Base-by-base conservation (phyloP, 495 filamentous ascomycete genomes). In the Penicillium odoratum region DNA sequence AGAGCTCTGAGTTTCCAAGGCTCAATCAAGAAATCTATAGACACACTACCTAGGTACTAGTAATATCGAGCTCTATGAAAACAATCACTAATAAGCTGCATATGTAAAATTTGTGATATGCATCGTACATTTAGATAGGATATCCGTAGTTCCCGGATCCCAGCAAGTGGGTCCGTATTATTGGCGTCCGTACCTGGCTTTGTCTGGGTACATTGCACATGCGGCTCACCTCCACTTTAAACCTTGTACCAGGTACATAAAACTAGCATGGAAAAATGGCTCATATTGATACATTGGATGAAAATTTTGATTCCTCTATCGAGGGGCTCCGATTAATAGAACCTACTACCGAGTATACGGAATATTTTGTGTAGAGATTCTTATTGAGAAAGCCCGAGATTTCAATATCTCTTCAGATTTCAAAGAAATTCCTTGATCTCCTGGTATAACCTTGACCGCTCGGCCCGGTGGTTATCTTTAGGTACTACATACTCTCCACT, bases 151-250 rank as follows among this genome's bases (percentile, higher is more conserved):
- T 51, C 48, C 46, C 42, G 51, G 46, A 28, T 15, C 29, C 30
- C 48, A 57, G 44, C 38, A 59, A 64, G 57, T 55, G 61, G 61
- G 52, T 54, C 60, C 56, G 52, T 43, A 40, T 47, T 53, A 61
- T 66, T 53, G 61, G 54, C 38, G 25, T 38, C 16, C 29, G 13
- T 59, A 40, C 60, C 66, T 61, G 56, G 29, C 48, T 36, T 52
- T 57, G 56, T 59, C 25, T 42, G 34, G 59, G 59, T 67, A 69
- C 67, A 56, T 67, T 33, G 55, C 48, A 53, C 52, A 69, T 65
- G 64, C 64, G 52, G 57, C 52, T 59, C 18, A 56, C 47, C 25
- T 44, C 58, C 62, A 69, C 57, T 34, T 16, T 59, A 40, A 63
- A 53, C 28, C 29, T 56, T 50, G 67, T 69, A 69, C 59, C 56